Conservation (phyloP, 1,284 basidiomycete genomes). For the Phaffia rhodozyma region DNA sequence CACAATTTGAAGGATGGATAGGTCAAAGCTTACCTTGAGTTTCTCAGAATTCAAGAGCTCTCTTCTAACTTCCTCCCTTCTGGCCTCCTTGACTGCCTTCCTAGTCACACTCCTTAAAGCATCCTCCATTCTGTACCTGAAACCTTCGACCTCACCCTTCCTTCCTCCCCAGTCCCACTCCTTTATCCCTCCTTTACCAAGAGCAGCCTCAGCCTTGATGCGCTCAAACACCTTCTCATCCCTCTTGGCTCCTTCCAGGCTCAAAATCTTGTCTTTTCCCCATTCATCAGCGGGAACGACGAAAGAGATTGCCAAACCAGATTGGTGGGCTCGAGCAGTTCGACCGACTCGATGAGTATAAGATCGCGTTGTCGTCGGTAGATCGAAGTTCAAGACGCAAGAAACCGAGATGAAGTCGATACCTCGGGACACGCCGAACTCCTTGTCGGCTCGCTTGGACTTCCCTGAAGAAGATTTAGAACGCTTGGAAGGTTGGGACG, state of each 20-base stretch:
- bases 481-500: slow-evolving; percentile 23
- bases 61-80: slow-evolving; percentile 84
- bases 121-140: slow-evolving; percentile 96
- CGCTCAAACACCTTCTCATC: slow-evolving; percentile 69
- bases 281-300: slow-evolving; percentile 63
- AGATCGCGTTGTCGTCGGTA: slow-evolving; percentile 73
- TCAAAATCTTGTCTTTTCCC: slow-evolving; percentile 54
- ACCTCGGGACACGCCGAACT: slow-evolving; percentile 91
- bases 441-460: slow-evolving; percentile 44
- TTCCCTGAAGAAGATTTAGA: neutral
- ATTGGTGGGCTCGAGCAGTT: slow-evolving; percentile 87
- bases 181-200: slow-evolving; percentile 60
- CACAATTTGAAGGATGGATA: slow-evolving; percentile 1
- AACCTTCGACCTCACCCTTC: slow-evolving; percentile 76
- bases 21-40: slow-evolving; percentile 58
- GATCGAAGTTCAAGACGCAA: slow-evolving; percentile 97
- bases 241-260: slow-evolving; percentile 48
- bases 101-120: slow-evolving; percentile 80
- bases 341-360: slow-evolving; percentile 96
- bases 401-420: slow-evolving; percentile 96
- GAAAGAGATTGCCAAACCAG: slow-evolving; percentile 85
- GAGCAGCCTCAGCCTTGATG: slow-evolving; percentile 60
- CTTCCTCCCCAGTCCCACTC: slow-evolving; percentile 90
- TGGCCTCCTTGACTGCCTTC: slow-evolving; percentile 74
- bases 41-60: slow-evolving; percentile 94